Conservation (phyloP, 345 rosid genomes). For the Arabidopsis arenosa region DNA sequence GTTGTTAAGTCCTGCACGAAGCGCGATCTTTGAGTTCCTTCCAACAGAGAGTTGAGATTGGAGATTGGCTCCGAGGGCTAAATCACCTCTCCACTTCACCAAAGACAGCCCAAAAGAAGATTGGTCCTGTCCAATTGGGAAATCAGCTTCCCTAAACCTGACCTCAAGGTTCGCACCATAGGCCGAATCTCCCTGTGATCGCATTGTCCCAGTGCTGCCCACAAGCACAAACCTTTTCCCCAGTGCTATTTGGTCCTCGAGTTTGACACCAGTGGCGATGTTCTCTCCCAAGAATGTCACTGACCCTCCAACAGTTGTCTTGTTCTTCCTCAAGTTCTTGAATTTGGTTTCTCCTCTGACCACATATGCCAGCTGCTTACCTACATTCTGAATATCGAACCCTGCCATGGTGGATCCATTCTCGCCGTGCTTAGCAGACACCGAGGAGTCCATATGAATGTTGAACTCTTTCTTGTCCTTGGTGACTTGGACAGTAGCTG, state of each 20-base stretch:
- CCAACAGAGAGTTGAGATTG: constrained; percentile 89
- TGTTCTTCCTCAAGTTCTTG: constrained; percentile 74
- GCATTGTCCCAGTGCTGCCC: constrained; percentile 83
- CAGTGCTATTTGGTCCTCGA: constrained; percentile 82
- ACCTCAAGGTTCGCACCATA: constrained; percentile 94
- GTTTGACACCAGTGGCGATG: constrained; percentile 78
- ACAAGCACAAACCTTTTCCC: constrained; percentile 80
- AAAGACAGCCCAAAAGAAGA: constrained; percentile 81
- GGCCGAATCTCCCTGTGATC: constrained; percentile 82
- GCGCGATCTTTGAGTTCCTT: constrained; percentile 69
- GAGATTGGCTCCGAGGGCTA: constrained; percentile 88
- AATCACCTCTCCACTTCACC: constrained; percentile 93
- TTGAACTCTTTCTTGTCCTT: constrained; percentile 97
- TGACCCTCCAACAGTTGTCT: constrained; percentile 73
- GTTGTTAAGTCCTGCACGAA: constrained; percentile 96
- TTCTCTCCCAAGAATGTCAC: constrained; percentile 89
- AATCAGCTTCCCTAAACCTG: constrained; percentile 79
- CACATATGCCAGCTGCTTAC: constrained; percentile 89
- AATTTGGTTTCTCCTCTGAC: constrained; percentile 87
- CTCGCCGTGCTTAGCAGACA: constrained; percentile 80
- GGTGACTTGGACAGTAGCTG: constrained; percentile 81
- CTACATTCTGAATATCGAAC: constrained; percentile 93
- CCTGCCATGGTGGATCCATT: constrained; percentile 92
- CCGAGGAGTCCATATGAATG: constrained; percentile 90
- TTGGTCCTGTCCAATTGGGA: constrained; percentile 92